Conservation (phyloP, 78 protist genomes). For the Dictyostelium discoideum region DNA sequence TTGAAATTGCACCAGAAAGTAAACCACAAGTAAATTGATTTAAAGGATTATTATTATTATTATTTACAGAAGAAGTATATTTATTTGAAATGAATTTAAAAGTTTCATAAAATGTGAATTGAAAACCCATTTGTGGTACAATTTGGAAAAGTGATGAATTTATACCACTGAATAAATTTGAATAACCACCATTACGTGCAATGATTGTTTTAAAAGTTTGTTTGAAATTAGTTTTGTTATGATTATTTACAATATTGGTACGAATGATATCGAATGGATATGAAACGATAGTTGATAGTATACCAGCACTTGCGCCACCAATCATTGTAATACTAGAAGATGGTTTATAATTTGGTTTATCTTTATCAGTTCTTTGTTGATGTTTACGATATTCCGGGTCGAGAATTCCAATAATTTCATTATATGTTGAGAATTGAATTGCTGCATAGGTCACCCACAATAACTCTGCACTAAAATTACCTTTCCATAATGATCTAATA, state of each 20-base stretch:
- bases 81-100: constrained; percentile 7
- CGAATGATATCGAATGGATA: constrained; percentile 66
- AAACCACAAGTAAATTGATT: constrained; percentile 48
- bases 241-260: constrained; percentile 45
- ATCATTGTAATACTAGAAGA: neutral
- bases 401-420: neutral
- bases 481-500: constrained; percentile 55
- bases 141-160: constrained; percentile 43
- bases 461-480: constrained; percentile 61
- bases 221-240: neutral
- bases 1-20: constrained; percentile 57
- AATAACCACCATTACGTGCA: neutral
- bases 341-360: constrained; percentile 26
- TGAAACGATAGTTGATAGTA: constrained; percentile 10
- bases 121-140: constrained; percentile 61
- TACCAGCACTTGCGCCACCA: constrained; percentile 39
- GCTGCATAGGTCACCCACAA: constrained; percentile 42
- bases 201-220: neutral
- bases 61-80: neutral
- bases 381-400: constrained; percentile 21
- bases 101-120: constrained; percentile 56
- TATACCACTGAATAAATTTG: constrained; percentile 19
- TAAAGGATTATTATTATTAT: neutral
- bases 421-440: constrained; percentile 37
- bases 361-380: neutral